These are phyloP conservation scores for Colletotrichum shisoi DNA, from an alignment of 2,329 filamentous ascomycete species.

Conservation along the genomic window DNA sequence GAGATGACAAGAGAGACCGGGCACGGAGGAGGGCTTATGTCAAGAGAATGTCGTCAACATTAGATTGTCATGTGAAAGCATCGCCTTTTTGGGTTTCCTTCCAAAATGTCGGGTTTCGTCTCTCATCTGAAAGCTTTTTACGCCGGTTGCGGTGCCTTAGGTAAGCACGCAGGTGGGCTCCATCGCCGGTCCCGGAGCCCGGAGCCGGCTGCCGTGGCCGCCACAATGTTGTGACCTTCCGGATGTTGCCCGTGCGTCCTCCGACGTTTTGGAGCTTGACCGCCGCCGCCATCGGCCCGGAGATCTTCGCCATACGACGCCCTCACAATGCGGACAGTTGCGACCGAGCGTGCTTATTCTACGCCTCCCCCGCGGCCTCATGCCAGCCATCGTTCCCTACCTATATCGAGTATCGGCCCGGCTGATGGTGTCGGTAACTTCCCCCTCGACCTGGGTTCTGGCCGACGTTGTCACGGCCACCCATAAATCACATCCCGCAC, in stretches of 20 bases:
- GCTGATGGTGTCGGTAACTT: neutral
- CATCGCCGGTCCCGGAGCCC: neutral
- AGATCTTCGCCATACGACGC: too few species aligned
- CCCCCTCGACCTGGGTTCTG: neutral
- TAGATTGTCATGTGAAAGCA: too few species aligned
- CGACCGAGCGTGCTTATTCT: too few species aligned
- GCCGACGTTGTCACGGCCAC: conserved; percentile 1
- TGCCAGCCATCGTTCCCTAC: neutral
- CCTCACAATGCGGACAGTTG: neutral
- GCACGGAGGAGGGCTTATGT: neutral
- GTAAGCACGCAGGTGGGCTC: neutral
- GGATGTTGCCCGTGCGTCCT: neutral
- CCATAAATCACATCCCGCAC: neutral
- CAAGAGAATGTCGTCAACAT: neutral
- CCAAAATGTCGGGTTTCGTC: too few species aligned
- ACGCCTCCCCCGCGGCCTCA: neutral
- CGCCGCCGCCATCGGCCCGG: conserved; percentile 1
- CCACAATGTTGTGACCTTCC: neutral
- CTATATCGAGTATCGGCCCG: neutral
- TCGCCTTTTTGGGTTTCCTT: neutral
- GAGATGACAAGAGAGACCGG: neutral
- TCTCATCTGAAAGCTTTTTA: neutral
- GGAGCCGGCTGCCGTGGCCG: conserved; percentile 6
- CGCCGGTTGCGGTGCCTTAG: neutral
- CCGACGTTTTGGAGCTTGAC: neutral